Conservation (phyloP, 495 filamentous ascomycete genomes). For the Copromyces sp. region DNA sequence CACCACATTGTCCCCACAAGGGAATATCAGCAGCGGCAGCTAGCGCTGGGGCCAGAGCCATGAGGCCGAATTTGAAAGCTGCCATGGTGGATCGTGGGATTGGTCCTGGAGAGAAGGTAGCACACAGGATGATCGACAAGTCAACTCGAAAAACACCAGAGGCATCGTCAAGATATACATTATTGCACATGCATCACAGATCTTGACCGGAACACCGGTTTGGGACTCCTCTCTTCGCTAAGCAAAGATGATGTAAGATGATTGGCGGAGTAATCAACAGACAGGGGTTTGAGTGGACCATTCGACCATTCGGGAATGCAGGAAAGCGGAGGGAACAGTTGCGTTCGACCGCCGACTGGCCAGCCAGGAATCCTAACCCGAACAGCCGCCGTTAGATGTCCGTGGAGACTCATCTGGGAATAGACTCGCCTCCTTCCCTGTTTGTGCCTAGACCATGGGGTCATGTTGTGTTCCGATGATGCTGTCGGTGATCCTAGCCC, state of each 20-base stretch:
- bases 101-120: not conserved
- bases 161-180: not conserved
- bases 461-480: not conserved
- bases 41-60: conserved; percentile 2
- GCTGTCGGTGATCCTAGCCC: not conserved
- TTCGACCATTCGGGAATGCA: conserved; percentile 11
- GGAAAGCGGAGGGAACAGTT: conserved; percentile 22
- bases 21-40: not conserved
- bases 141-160: not conserved
- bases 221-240: not conserved
- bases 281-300: conserved; percentile 3
- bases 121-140: not conserved
- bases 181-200: not conserved
- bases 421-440: not conserved
- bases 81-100: not conserved
- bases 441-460: not conserved
- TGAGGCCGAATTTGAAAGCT: conserved; percentile 1
- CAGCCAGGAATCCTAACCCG: conserved; percentile 12
- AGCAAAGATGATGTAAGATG: conserved; percentile 7
- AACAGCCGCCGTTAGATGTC: conserved; percentile 14
- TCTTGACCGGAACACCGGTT: conserved; percentile 6
- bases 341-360: conserved; percentile 5
- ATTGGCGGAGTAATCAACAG: conserved; percentile 20
- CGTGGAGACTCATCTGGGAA: not conserved
- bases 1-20: conserved; percentile 13